These are phyloP conservation scores for Hirschioporus abietinus DNA, from an alignment of 768 basidiomycete species.

Conservation along the genomic window DNA sequence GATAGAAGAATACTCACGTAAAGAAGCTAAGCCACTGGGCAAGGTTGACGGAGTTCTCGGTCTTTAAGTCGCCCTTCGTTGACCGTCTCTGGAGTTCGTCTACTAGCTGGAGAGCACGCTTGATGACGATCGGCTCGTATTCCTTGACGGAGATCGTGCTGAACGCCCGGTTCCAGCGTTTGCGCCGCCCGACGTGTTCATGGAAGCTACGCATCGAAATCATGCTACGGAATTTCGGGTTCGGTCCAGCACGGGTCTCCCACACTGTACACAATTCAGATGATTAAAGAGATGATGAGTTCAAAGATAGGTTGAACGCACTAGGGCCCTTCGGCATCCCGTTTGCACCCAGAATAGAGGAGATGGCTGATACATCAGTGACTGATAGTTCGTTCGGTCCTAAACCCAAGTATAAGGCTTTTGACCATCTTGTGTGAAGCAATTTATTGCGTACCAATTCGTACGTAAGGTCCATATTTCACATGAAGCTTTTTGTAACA, in stretches of 20 bases:
- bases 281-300: background rate
- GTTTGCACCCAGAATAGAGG: slow-evolving; percentile 40
- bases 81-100: slow-evolving; percentile 27
- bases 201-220: slow-evolving; percentile 33
- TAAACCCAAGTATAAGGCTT: slow-evolving; percentile 18
- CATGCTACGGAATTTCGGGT: too few species aligned
- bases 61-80: background rate
- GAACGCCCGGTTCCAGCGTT: slow-evolving; percentile 46
- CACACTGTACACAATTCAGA: too few species aligned
- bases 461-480: slow-evolving; percentile 52
- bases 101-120: slow-evolving; percentile 35
- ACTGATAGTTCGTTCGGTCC: slow-evolving; percentile 60
- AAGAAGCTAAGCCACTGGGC: slow-evolving; percentile 32
- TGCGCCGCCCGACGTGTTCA: slow-evolving; percentile 41
- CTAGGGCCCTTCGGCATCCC: slow-evolving; percentile 50
- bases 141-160: slow-evolving; percentile 39
- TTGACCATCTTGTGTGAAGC: slow-evolving; percentile 8
- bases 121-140: slow-evolving; percentile 35
- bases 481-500: slow-evolving; percentile 47
- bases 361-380: slow-evolving; percentile 36
- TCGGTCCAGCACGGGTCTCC: too few species aligned
- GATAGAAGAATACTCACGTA: slow-evolving; percentile 27
- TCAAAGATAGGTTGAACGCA: slow-evolving; percentile 10
- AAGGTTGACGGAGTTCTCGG: background rate
- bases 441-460: slow-evolving; percentile 36